Base-by-base conservation (phyloP, 2,329 filamentous ascomycete species). In the Alternaria triticina region DNA sequence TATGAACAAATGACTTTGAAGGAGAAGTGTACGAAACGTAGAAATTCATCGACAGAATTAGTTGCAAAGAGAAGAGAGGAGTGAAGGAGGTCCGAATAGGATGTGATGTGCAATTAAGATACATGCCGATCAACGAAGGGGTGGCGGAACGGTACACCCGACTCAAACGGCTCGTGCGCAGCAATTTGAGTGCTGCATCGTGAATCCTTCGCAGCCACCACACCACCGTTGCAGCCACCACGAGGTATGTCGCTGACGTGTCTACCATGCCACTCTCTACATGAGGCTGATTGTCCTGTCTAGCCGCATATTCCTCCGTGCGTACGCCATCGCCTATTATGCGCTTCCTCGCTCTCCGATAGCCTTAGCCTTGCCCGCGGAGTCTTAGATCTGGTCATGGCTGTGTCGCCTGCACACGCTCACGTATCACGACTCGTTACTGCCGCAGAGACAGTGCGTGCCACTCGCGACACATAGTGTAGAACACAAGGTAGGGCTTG, bases 131-230 rank as follows among this genome's bases (percentile, higher is more conserved):
- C 61, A 51, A 59, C 66, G 57, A 58, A 59, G 55, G 60, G 58
- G 64, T 47, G 59, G 51, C 62, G 57, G 58, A 59, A 57, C 57
- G 44, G 63, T 62, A 59, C 50, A 50, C 50, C 55, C 56, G 52
- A 40, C 49, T 40, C 47, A 49, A 60, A 51, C 30, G 64, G 60
- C 64, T 65, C 66, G 63, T 66, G 68, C 68, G 59, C 66, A 58
- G 59, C 54, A 57, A 47, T 56, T 55, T 59, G 54, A 51, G 49
- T 62, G 43, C 61, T 70, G 72, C 68, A 67, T 62, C 65, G 49
- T 62, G 64, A 67, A 69, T 71, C 65, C 69, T 70, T 67, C 67
- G 57, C 66, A 64, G 67, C 69, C 65, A 68, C 66, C 64, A 65
- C 57, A 59, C 61, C 64, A 61, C 54, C 61, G 22, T 36, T 54